phyloP scores from a whole-genome alignment of 768 basidiomycete genomes.

The Calocera cornea region DNA sequence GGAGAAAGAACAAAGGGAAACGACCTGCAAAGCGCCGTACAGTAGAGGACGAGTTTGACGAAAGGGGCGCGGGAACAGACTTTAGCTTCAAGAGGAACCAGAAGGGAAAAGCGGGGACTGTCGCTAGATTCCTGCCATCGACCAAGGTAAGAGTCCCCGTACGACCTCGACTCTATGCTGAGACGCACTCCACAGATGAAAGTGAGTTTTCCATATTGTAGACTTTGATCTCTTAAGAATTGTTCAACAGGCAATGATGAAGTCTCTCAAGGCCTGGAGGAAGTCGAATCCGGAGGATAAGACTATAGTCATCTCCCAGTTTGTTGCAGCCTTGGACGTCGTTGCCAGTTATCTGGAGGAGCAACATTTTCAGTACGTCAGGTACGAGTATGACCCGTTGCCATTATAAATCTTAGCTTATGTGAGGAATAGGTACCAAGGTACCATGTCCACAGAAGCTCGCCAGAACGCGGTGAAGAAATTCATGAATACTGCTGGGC shows the following conservation, averaged over 20 bases:
- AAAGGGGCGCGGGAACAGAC: no score
- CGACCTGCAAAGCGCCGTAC: no score
- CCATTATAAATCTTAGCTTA: not conserved
- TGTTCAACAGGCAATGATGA: not conserved
- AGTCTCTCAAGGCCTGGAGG: not conserved
- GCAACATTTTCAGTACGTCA: conserved; percentile 37
- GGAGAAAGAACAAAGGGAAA: no score
- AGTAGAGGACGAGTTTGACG: no score
- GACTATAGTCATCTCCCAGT: not conserved
- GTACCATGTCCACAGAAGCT: conserved; percentile 40
- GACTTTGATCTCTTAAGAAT: not conserved
- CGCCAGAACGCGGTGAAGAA: conserved; percentile 42
- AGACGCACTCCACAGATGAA: not conserved
- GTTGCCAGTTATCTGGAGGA: not conserved
- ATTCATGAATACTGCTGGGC: conserved; percentile 47
- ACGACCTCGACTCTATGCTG: not conserved
- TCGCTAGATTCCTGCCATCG: not conserved
- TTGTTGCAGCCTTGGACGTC: not conserved
- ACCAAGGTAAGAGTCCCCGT: not conserved
- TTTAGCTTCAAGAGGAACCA: no score
- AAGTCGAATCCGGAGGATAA: not conserved
- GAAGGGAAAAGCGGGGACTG: not conserved
- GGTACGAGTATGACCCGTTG: conserved; percentile 26
- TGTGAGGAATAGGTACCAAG: conserved; percentile 36
- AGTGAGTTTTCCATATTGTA: not conserved